Percentiles rank a stretch among this genome's conserved stretches.
phyloP scores from a whole-genome alignment of 108 stramenopile genomes.

The Nannochloropsis gaditana region DNA sequence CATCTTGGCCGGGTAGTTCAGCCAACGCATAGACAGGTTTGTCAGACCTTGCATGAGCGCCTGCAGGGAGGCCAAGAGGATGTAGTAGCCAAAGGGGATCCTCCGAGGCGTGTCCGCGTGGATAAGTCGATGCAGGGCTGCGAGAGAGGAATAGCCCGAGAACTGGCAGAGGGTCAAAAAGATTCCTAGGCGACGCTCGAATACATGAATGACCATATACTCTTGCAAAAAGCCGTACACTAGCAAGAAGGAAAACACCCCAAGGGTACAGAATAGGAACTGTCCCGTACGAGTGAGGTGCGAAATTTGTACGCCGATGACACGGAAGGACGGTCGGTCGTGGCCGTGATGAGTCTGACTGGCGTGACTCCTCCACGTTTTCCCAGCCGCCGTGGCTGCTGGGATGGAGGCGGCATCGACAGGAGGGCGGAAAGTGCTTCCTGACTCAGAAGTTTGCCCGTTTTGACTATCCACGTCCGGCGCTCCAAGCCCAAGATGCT shows the following conservation, averaged over 20 bases:
- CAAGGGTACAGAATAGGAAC: conserved; percentile 42
- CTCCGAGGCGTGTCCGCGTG: conserved; percentile 29
- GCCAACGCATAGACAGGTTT: conserved; percentile 54
- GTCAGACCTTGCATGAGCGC: conserved; percentile 52
- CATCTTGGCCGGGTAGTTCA: conserved; percentile 58
- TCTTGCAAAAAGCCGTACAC: conserved; percentile 53
- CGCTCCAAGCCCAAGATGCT: background rate
- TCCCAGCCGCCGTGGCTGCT: conserved; percentile 3
- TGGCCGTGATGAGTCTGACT: background rate
- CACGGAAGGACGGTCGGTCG: conserved; percentile 37
- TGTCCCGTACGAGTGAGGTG: conserved; percentile 38
- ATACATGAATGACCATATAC: conserved; percentile 50
- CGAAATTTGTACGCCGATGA: conserved; percentile 46
- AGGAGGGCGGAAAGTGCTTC: background rate
- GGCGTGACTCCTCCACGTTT: background rate
- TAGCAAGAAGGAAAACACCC: conserved; percentile 45
- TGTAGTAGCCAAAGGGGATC: conserved; percentile 44
- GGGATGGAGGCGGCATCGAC: background rate
- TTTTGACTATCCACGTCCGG: background rate
- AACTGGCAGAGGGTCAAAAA: conserved; percentile 50
- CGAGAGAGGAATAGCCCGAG: conserved; percentile 40
- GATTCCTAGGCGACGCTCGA: conserved; percentile 42
- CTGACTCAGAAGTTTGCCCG: background rate
- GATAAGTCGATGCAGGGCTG: conserved; percentile 23
- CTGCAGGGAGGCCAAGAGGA: conserved; percentile 46